A percentile compares a stretch with the other conserved stretches of the same genome.
These are phyloP conservation scores for Clavispora vitiphila DNA, from an alignment of 805 yeast species.

Conservation along the genomic window DNA sequence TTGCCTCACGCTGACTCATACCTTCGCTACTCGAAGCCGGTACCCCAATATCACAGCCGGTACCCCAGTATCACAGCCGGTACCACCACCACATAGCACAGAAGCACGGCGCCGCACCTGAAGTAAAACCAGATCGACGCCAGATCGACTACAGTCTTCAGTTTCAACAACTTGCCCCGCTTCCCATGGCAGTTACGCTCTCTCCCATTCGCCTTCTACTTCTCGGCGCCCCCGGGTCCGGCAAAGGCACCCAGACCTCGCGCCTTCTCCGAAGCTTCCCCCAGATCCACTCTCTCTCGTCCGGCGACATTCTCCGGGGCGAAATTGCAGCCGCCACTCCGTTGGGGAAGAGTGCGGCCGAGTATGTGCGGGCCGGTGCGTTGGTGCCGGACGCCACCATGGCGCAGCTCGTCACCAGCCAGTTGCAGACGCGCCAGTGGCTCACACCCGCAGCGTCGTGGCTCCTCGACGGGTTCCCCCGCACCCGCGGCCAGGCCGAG, in stretches of 20 bases:
- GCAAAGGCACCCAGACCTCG: constrained; percentile 86
- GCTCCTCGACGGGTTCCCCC: constrained; percentile 90
- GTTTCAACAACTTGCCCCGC: too few relatives aligned
- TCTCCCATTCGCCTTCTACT: constrained; percentile 61
- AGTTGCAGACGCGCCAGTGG: constrained; percentile 42
- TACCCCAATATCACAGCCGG: too few relatives aligned
- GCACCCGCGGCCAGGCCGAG: constrained; percentile 70
- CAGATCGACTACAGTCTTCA: too few relatives aligned
- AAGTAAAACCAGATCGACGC: too few relatives aligned
- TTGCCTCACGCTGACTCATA: too few relatives aligned
- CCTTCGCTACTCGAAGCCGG: too few relatives aligned
- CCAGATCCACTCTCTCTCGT: constrained; percentile 56
- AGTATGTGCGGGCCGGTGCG: constrained; percentile 55
- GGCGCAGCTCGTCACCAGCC: constrained; percentile 50
- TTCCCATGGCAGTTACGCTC: background rate
- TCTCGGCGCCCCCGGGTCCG: constrained; percentile 94
- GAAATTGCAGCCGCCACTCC: constrained; percentile 54
- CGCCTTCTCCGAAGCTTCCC: constrained; percentile 54
- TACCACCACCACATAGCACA: too few relatives aligned
- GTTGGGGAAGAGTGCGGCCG: constrained; percentile 54
- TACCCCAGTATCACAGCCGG: too few relatives aligned
- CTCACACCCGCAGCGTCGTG: constrained; percentile 47
- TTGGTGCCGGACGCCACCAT: constrained; percentile 72
- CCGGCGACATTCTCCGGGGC: constrained; percentile 77
- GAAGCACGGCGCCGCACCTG: too few relatives aligned